These are phyloP conservation scores for Xerocomellus intermedius DNA, from an alignment of 768 basidiomycete genomes.

Conservation along the genomic window DNA sequence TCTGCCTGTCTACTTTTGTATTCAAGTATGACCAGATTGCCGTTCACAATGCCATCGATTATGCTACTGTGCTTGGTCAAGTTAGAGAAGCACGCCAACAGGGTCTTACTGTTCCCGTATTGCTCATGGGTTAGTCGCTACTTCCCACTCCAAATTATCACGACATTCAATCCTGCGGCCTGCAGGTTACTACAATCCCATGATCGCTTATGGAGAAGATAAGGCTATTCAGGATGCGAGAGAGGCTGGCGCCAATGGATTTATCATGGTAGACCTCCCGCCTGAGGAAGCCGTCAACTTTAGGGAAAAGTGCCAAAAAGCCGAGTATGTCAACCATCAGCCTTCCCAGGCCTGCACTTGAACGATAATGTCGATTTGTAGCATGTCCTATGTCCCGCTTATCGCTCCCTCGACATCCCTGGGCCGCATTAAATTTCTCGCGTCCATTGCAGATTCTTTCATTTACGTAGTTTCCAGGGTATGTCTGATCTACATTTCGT, in stretches of 20 bases:
- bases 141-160: not conserved
- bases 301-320: constrained; percentile 79
- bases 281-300: constrained; percentile 94
- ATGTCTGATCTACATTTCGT: constrained; percentile 11
- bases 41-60: constrained; percentile 76
- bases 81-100: constrained; percentile 76
- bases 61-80: constrained; percentile 67
- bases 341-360: not conserved
- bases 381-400: constrained; percentile 91
- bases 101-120: constrained; percentile 80
- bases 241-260: constrained; percentile 93
- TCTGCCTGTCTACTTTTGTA: not conserved
- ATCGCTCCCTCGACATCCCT: constrained; percentile 93
- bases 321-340: constrained; percentile 55
- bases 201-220: constrained; percentile 94
- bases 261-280: constrained; percentile 96
- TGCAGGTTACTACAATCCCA: constrained; percentile 94
- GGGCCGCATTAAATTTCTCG: constrained; percentile 84
- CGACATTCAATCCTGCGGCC: not conserved
- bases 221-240: constrained; percentile 87
- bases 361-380: constrained; percentile 31
- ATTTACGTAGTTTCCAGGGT: constrained; percentile 99
- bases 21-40: constrained; percentile 62
- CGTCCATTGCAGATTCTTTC: constrained; percentile 94
- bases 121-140: constrained; percentile 37